Evolutionary conservation across 2,329 filamentous ascomycete genomes (phyloP).

Genomic region (Tolypocladium ovalisporum): DNA sequence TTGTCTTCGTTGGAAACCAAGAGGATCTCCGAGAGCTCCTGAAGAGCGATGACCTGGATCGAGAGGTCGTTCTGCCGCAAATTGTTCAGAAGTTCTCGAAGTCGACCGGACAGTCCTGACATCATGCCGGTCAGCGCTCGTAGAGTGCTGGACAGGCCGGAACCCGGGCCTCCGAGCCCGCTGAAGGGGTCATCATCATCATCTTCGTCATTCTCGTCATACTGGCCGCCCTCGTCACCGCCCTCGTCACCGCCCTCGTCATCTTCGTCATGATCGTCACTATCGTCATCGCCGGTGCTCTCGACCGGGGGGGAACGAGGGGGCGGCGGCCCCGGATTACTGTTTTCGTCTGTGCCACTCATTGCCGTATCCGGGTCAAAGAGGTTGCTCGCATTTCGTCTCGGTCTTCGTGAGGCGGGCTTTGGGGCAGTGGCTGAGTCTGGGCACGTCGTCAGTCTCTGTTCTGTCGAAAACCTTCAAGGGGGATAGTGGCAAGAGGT

Average conservation of each 20-base stretch:
- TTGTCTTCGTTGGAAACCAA: slow-evolving; percentile 96
- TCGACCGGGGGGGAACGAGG: slow-evolving; percentile 26
- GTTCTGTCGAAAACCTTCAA: neutral
- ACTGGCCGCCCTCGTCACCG: slow-evolving; percentile 40
- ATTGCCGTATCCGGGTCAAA: slow-evolving; percentile 57
- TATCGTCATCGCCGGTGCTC: slow-evolving; percentile 26
- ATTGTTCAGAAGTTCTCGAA: slow-evolving; percentile 67
- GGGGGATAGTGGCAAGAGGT: neutral
- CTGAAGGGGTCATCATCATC: slow-evolving; percentile 53
- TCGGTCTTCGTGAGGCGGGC: slow-evolving; percentile 34
- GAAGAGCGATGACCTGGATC: slow-evolving; percentile 80
- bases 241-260: slow-evolving; percentile 27
- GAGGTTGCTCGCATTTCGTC: slow-evolving; percentile 41
- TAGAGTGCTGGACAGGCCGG: slow-evolving; percentile 67
- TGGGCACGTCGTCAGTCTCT: slow-evolving; percentile 7
- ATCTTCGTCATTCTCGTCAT: slow-evolving; percentile 51
- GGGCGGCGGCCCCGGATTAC: slow-evolving; percentile 27
- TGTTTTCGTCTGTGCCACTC: slow-evolving; percentile 54
- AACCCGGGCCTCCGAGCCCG: slow-evolving; percentile 56
- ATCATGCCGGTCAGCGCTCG: slow-evolving; percentile 87
- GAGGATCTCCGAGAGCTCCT: slow-evolving; percentile 86
- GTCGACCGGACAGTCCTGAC: slow-evolving; percentile 67
- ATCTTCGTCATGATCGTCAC: slow-evolving; percentile 17
- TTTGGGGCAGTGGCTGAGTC: slow-evolving; percentile 23
- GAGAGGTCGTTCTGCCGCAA: slow-evolving; percentile 80